A percentile compares a stretch with the other conserved stretches of the same genome.
Conservation (phyloP, 2,329 filamentous ascomycete genomes). For the Cladosporium colombiae region DNA sequence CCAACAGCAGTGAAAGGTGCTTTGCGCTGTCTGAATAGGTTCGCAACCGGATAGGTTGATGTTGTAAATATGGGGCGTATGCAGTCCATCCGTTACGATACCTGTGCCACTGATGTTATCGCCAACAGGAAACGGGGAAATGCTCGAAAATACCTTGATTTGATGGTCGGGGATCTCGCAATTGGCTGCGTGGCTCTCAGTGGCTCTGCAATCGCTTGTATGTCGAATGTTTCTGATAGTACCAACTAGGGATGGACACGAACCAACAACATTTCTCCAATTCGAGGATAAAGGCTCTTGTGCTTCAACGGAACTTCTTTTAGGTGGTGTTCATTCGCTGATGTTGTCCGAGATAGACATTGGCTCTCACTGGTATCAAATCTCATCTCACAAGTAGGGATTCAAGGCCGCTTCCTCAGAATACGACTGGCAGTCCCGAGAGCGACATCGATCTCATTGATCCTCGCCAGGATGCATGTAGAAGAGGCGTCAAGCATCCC, state of each 20-base stretch:
- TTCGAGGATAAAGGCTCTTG: background rate
- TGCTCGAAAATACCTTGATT: background rate
- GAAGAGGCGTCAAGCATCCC: too few relatives aligned
- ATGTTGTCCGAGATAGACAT: background rate
- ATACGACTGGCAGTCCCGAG: background rate
- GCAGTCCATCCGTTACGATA: background rate
- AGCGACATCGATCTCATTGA: background rate
- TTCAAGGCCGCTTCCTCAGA: background rate
- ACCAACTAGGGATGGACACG: background rate
- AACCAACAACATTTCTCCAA: background rate
- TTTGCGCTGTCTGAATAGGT: slow-evolving; percentile 49
- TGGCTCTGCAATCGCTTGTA: background rate
- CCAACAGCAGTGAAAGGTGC: slow-evolving; percentile 57
- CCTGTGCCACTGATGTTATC: background rate
- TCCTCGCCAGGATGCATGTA: background rate
- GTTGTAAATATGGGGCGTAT: background rate
- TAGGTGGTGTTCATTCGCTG: background rate
- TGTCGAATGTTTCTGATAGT: background rate
- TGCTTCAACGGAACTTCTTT: background rate
- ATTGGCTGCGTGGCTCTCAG: background rate
- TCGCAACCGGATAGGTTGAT: background rate
- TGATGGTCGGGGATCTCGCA: background rate
- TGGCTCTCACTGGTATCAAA: background rate
- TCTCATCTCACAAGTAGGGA: too few relatives aligned
- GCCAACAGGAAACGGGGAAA: background rate